A percentile compares a stretch with the other conserved stretches of the same genome.
These are phyloP conservation scores for Fusarium dlaminii DNA, from an alignment of 2,329 filamentous ascomycete genomes.

Conservation along the genomic window DNA sequence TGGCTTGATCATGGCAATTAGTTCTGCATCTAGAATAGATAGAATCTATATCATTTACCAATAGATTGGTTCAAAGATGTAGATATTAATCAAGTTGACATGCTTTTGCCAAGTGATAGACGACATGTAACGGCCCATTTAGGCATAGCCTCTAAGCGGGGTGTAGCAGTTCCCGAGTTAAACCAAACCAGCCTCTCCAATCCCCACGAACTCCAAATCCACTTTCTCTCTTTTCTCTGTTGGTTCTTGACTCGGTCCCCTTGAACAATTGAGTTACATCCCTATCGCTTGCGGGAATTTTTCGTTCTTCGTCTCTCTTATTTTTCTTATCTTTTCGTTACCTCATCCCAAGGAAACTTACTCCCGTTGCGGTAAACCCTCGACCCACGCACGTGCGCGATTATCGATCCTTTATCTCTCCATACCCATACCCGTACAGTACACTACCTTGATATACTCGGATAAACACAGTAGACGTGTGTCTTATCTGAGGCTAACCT, in stretches of 20 bases:
- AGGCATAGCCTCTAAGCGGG: constrained; percentile 11
- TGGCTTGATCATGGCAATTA: neutral
- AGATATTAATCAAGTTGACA: neutral
- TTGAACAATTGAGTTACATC: neutral
- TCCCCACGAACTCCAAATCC: neutral
- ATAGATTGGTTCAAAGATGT: neutral
- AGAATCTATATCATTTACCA: fast-evolving
- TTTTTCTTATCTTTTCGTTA: constrained; percentile 27
- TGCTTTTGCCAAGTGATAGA: neutral
- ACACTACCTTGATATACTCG: neutral
- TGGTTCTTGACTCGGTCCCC: neutral
- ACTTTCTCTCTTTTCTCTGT: neutral
- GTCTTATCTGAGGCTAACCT: constrained; percentile 2
- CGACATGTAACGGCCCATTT: neutral
- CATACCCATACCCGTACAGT: neutral
- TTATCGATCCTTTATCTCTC: constrained; percentile 17
- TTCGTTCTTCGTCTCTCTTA: neutral
- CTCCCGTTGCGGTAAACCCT: neutral
- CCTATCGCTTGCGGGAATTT: neutral
- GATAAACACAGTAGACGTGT: neutral
- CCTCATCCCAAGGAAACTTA: constrained; percentile 5
- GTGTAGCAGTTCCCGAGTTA: neutral
- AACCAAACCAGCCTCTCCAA: neutral
- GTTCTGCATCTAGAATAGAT: neutral
- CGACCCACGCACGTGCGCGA: constrained; percentile 21